Evolutionary conservation across 2,329 filamentous ascomycete species (phyloP).

Genomic region (Lecanicillium sp.): DNA sequence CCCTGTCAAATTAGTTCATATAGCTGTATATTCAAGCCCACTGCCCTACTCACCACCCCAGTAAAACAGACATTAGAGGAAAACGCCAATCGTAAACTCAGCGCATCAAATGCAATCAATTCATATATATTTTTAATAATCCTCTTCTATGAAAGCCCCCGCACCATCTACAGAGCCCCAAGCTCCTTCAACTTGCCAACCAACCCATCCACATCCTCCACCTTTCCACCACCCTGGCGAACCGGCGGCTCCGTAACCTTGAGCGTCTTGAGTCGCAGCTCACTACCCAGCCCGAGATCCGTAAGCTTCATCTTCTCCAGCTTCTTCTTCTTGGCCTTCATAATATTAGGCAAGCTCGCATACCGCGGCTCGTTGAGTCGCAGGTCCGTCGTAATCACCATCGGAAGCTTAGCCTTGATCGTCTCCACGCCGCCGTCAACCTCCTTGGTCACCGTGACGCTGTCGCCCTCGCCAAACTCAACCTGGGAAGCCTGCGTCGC

Average conservation of each 20-base stretch:
- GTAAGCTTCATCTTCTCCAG: slow-evolving; percentile 82
- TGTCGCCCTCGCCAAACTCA: slow-evolving; percentile 61
- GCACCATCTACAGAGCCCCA: slow-evolving; percentile 62
- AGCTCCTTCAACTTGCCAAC: slow-evolving; percentile 92
- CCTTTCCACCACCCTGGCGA: slow-evolving; percentile 90
- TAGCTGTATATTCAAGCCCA: too few relatives aligned
- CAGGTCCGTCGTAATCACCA: slow-evolving; percentile 93
- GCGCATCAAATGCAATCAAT: too few relatives aligned
- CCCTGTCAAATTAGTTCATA: too few relatives aligned
- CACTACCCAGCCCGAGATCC: slow-evolving; percentile 71
- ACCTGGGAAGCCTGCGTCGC: slow-evolving; percentile 89
- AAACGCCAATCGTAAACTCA: too few relatives aligned
- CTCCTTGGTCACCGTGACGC: slow-evolving; percentile 74
- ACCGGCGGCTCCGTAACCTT: slow-evolving; percentile 85
- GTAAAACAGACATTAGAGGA: too few relatives aligned
- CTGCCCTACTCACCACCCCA: too few relatives aligned
- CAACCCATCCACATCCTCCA: slow-evolving; percentile 94
- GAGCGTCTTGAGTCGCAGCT: slow-evolving; percentile 74
- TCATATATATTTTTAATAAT: too few relatives aligned
- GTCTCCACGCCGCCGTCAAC: slow-evolving; percentile 95
- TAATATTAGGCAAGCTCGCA: slow-evolving; percentile 93
- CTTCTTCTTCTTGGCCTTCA: slow-evolving; percentile 99
- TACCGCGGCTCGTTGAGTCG: slow-evolving; percentile 92
- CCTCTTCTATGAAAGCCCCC: not conserved
- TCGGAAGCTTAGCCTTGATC: slow-evolving; percentile 72